These are phyloP conservation scores for Pyricularia sp. DNA, from an alignment of 2,329 filamentous ascomycete genomes.

Conservation along the genomic window DNA sequence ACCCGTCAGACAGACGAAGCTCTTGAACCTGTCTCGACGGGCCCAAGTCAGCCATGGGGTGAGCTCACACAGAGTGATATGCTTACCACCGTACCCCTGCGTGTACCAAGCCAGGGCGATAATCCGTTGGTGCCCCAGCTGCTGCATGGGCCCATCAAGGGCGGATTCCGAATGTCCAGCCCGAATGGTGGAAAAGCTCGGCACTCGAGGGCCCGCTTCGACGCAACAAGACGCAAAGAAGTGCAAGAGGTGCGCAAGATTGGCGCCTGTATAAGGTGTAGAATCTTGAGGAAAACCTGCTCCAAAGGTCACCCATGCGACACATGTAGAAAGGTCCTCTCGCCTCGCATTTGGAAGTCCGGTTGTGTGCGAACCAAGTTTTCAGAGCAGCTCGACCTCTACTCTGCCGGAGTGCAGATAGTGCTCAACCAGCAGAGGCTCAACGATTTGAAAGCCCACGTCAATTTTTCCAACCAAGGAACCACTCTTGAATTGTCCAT, in stretches of 20 bases:
- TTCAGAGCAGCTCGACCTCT: constrained; percentile 52
- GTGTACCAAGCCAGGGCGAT: constrained; percentile 2
- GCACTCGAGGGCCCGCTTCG: constrained; percentile 49
- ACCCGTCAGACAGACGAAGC: neutral
- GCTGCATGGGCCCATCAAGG: constrained; percentile 20
- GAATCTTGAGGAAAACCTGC: constrained; percentile 57
- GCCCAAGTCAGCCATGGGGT: constrained; percentile 36
- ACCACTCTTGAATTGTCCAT: constrained; percentile 48
- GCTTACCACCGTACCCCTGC: constrained; percentile 1
- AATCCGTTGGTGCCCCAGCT: neutral
- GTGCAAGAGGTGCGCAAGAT: constrained; percentile 57
- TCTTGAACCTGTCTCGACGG: constrained; percentile 9
- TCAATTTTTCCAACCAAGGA: constrained; percentile 38
- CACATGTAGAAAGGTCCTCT: constrained; percentile 53
- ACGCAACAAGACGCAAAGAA: constrained; percentile 48
- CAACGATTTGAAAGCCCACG: constrained; percentile 41
- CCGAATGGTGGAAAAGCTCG: constrained; percentile 37
- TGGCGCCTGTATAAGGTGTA: constrained; percentile 56
- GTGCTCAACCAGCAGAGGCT: constrained; percentile 52
- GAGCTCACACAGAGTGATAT: constrained; percentile 36
- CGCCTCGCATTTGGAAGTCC: constrained; percentile 55
- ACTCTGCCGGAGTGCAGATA: constrained; percentile 54
- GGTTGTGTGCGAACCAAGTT: constrained; percentile 55
- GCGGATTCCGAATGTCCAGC: constrained; percentile 46
- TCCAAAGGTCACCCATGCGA: constrained; percentile 54